phyloP scores from a whole-genome alignment of 495 filamentous ascomycete genomes.

The Daldinia vernicosa region DNA sequence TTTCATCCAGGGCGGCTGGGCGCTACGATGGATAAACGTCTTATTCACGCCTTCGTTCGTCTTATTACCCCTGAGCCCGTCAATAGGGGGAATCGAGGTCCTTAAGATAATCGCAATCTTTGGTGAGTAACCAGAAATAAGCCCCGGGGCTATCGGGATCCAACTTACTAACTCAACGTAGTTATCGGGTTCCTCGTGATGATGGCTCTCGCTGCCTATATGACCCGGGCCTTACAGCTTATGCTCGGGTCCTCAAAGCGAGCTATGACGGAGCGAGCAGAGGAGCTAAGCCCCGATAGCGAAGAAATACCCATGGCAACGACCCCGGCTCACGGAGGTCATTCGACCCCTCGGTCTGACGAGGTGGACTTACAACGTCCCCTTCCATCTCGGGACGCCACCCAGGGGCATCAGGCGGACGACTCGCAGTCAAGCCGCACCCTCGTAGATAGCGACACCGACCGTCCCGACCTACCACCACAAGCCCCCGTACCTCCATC shows the following conservation, averaged over 20 bases:
- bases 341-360: conserved; percentile 16
- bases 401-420: conserved; percentile 13
- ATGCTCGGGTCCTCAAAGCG: conserved; percentile 58
- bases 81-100: conserved; percentile 61
- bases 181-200: conserved; percentile 62
- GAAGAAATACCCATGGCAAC: conserved; percentile 53
- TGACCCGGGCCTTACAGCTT: conserved; percentile 60
- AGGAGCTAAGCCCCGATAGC: conserved; percentile 55
- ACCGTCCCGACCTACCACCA: background rate
- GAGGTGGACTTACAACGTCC: conserved; percentile 30
- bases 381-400: conserved; percentile 23
- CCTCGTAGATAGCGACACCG: background rate
- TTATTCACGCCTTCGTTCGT: conserved; percentile 66
- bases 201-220: conserved; percentile 57
- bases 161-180: conserved; percentile 24
- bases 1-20: conserved; percentile 58
- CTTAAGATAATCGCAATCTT: conserved; percentile 64
- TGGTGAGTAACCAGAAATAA: conserved; percentile 44
- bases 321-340: conserved; percentile 5
- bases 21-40: conserved; percentile 64
- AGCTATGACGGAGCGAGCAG: conserved; percentile 57
- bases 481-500: conserved; percentile 54
- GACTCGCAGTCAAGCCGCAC: background rate
- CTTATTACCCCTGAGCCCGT: conserved; percentile 59
- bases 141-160: background rate